phyloP scores from a whole-genome alignment of 768 basidiomycete genomes.

The Trametes elegans region DNA sequence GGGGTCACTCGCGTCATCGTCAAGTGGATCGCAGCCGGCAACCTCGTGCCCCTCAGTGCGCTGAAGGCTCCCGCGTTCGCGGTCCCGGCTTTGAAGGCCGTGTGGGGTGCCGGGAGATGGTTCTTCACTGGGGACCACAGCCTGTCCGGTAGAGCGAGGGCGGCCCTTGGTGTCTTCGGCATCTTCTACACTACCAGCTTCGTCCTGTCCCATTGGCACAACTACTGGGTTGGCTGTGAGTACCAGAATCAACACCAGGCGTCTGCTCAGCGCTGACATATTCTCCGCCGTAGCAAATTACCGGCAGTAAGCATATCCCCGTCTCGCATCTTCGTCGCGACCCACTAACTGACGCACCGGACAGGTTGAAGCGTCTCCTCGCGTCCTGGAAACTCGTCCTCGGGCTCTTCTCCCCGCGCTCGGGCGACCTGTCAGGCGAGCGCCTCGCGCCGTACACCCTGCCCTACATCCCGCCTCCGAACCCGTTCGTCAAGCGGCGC shows the following conservation, averaged over 20 bases:
- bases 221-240: constrained; percentile 38
- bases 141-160: constrained; percentile 2
- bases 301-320: constrained; percentile 25
- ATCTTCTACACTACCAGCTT: constrained; percentile 29
- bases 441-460: constrained; percentile 11
- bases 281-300: constrained; percentile 24
- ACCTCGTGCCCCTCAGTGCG: background rate
- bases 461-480: constrained; percentile 15
- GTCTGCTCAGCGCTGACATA: background rate
- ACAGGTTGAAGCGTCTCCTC: constrained; percentile 32
- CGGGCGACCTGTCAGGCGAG: constrained; percentile 2
- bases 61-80: background rate
- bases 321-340: background rate
- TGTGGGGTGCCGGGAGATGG: constrained; percentile 5
- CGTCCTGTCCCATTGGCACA: constrained; percentile 46
- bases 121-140: background rate
- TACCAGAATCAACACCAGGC: background rate
- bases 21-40: background rate
- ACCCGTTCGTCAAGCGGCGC: constrained; percentile 20
- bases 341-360: background rate
- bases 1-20: constrained; percentile 10
- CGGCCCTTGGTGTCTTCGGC: constrained; percentile 15
- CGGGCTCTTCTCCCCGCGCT: constrained; percentile 33
- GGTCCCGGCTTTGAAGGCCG: background rate
- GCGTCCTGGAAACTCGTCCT: constrained; percentile 39